Conservation (phyloP, 225 moss, liverwort and hornwort genomes). For the Bryoerythrophyllum caledonicum region DNA sequence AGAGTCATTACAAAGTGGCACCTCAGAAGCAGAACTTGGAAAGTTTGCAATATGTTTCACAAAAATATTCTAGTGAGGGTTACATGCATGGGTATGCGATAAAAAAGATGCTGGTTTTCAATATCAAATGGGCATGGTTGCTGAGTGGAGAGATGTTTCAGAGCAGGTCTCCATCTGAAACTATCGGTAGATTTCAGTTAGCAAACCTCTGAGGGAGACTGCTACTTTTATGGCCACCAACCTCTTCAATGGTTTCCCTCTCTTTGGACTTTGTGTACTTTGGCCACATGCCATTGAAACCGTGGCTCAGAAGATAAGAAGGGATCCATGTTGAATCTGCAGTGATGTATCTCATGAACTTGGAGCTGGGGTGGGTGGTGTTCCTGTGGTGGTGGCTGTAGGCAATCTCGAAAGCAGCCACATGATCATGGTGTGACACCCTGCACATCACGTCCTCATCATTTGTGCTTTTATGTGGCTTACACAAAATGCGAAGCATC, state of each 20-base stretch:
- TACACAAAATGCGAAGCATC: neutral
- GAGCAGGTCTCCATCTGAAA: neutral
- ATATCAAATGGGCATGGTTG: neutral
- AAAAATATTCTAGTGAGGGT: too few species aligned
- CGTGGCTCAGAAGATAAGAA: neutral
- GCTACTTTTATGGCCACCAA: constrained; percentile 2
- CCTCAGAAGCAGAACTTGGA: neutral
- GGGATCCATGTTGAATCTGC: neutral
- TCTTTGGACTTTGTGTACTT: neutral
- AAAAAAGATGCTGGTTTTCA: neutral
- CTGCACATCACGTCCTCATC: neutral
- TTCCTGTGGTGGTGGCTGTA: neutral
- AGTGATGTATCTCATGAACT: neutral
- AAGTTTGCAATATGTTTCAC: neutral
- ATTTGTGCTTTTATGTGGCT: neutral
- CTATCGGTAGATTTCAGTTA: neutral
- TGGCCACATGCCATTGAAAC: neutral
- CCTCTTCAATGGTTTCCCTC: neutral
- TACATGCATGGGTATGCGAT: neutral
- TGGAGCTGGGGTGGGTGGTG: neutral
- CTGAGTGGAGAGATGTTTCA: neutral
- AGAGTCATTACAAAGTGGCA: neutral
- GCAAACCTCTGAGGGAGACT: neutral
- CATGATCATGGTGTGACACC: too few species aligned
- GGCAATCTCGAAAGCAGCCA: neutral